phyloP scores from a whole-genome alignment of 345 rosid genomes.

The Turritis glabra region DNA sequence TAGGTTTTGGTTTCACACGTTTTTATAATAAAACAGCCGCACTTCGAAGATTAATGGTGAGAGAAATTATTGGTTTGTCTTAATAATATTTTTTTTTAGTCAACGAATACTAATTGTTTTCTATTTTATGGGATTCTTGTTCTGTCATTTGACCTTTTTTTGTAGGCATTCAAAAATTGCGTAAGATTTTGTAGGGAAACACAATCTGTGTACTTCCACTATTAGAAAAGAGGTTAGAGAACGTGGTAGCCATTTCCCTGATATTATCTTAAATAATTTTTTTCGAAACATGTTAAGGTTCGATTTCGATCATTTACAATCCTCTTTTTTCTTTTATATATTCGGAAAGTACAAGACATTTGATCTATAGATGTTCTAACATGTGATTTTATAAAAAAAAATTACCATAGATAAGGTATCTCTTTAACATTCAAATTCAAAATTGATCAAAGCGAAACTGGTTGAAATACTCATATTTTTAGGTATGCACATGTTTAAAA shows the following conservation, averaged over 20 bases:
- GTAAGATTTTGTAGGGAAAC: neutral
- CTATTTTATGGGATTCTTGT: neutral
- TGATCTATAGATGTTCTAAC: neutral
- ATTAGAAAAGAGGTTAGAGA: neutral
- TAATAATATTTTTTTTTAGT: neutral
- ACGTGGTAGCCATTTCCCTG: constrained; percentile 20
- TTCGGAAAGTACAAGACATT: neutral
- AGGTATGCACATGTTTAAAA: neutral
- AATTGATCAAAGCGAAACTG: neutral
- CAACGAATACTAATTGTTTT: neutral
- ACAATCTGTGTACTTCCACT: constrained; percentile 7
- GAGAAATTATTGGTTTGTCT: neutral
- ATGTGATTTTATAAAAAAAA: too few species aligned
- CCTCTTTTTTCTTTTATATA: neutral
- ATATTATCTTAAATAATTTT: too few species aligned
- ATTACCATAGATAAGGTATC: too few species aligned
- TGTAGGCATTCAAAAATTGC: neutral
- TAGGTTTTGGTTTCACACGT: constrained; percentile 4
- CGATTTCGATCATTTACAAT: neutral
- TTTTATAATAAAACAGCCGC: neutral
- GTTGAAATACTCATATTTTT: neutral
- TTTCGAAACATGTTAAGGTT: neutral
- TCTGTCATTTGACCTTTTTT: constrained; percentile 4
- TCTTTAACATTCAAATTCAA: constrained; percentile 6
- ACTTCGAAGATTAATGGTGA: neutral